Evolutionary conservation across 495 filamentous ascomycete genomes (phyloP), one percentile per base, ranked within the genome.

Genomic region (Acidiella bohemica): DNA sequence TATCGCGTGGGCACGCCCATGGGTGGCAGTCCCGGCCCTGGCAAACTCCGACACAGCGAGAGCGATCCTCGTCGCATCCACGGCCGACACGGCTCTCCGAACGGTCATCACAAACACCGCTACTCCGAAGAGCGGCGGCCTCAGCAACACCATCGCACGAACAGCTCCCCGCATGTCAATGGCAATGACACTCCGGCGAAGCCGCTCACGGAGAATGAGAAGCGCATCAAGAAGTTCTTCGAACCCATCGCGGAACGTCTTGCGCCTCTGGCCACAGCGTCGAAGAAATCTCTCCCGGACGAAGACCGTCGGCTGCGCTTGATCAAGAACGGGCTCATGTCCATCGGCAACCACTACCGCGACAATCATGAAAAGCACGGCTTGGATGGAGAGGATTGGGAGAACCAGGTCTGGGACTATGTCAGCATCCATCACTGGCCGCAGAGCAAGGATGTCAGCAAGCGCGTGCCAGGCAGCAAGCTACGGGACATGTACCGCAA

Each of bases 241-340:
- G 70, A 66, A 40, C 79, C 74, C 10, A 70, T 79, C 32, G 65
- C 63, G 35, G 62, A 68, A 9, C 75, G 71, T 41, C 58, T 85
- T 5, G 67, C 67, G 36, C 62, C 63, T 24, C 67, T 84, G 3
- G 59, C 65, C 13, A 61, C 60, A 34, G 75, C 78, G n/a, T 81
- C 72, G 0, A 78, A 73, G 42, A 72, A 75, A 44, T 68, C 71
- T 30, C 68, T 76, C 32, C 75, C 72, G 25, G 68, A 67, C 30
- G 72, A 75, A 47, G 61, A 67, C 23, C 66, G 69, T 39, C 65
- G 78, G 11, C 72, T 78, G 16, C 59, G 57, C 27, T 61, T 70
- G n/a, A 57, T 76, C 47, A 70, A 66, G 41, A 44, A 54, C 22
- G 59, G 65, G 31, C 60, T 75, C 27, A 49, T 67, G 3, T 58